These are phyloP conservation scores for Leucaena leucocephala DNA, from an alignment of 306 rosid genomes.

Conservation along the genomic window DNA sequence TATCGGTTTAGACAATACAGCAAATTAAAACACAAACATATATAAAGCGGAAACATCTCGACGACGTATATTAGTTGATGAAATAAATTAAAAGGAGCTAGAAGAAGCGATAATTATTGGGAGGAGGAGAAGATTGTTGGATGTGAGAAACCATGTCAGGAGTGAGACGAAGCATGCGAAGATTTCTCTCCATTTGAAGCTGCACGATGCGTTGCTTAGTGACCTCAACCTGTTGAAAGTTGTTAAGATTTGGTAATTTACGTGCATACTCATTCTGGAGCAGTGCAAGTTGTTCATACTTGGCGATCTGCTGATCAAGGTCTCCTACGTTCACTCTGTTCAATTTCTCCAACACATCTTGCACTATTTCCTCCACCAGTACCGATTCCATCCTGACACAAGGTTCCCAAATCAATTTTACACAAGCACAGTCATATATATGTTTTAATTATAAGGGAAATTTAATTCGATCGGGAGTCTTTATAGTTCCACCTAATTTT, in stretches of 20 bases:
- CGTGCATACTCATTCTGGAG: conserved; percentile 33
- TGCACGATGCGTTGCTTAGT: conserved; percentile 32
- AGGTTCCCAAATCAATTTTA: too few relatives aligned
- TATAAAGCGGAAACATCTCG: too few relatives aligned
- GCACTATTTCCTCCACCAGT: conserved; percentile 39
- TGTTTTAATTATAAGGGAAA: too few relatives aligned
- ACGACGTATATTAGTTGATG: too few relatives aligned
- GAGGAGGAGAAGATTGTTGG: neutral
- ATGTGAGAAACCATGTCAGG: conserved; percentile 44
- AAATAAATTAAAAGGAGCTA: neutral
- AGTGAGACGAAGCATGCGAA: conserved; percentile 47
- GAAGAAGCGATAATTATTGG: neutral
- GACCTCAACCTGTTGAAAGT: neutral
- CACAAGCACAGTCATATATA: too few relatives aligned
- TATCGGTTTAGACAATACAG: too few relatives aligned
- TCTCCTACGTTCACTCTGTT: conserved; percentile 40
- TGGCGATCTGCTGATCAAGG: conserved; percentile 33
- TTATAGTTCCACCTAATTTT: too few relatives aligned
- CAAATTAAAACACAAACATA: too few relatives aligned
- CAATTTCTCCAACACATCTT: conserved; percentile 39
- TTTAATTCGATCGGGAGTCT: too few relatives aligned
- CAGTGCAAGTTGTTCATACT: conserved; percentile 38
- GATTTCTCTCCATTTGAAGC: conserved; percentile 48
- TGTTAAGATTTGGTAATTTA: neutral
- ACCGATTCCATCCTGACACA: conserved; percentile 42